Evolutionary conservation across 106 monocot species (phyloP).

Genomic region (Dendrobium nobile): DNA sequence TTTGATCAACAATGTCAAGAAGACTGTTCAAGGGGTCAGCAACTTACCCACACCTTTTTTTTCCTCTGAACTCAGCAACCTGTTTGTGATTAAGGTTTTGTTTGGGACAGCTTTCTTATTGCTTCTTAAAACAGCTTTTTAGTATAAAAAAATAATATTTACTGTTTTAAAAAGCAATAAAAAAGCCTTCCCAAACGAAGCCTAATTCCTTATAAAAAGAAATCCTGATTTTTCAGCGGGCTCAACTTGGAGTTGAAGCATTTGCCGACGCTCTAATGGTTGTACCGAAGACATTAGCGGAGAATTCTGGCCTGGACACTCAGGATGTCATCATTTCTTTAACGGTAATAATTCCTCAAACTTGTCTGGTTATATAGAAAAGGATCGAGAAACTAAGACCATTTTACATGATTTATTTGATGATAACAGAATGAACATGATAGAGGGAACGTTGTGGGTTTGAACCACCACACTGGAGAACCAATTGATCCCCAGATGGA

Average conservation of each 20-base stretch:
- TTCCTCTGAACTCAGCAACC: background rate
- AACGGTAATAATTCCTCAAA: conserved; percentile 29
- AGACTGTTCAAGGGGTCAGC: conserved; percentile 26
- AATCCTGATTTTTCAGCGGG: conserved; percentile 42
- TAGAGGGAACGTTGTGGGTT: conserved; percentile 73
- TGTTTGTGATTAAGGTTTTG: background rate
- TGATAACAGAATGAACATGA: conserved; percentile 72
- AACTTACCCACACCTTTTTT: background rate
- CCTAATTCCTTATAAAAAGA: background rate
- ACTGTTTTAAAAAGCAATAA: no score
- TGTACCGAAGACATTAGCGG: conserved; percentile 85
- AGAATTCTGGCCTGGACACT: conserved; percentile 95
- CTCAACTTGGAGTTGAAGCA: conserved; percentile 93
- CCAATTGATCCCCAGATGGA: conserved; percentile 90
- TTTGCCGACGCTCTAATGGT: conserved; percentile 97
- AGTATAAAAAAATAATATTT: no score
- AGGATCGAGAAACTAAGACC: background rate
- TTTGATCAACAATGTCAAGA: conserved; percentile 26
- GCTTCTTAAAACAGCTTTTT: no score
- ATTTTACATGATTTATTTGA: background rate
- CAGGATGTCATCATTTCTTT: conserved; percentile 88
- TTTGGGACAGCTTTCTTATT: no score
- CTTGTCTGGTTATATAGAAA: no score
- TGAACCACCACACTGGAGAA: conserved; percentile 84
- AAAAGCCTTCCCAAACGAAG: no score